Base-by-base conservation (phyloP, 2,329 filamentous ascomycete species). In the Periglandula ipomoeae region DNA sequence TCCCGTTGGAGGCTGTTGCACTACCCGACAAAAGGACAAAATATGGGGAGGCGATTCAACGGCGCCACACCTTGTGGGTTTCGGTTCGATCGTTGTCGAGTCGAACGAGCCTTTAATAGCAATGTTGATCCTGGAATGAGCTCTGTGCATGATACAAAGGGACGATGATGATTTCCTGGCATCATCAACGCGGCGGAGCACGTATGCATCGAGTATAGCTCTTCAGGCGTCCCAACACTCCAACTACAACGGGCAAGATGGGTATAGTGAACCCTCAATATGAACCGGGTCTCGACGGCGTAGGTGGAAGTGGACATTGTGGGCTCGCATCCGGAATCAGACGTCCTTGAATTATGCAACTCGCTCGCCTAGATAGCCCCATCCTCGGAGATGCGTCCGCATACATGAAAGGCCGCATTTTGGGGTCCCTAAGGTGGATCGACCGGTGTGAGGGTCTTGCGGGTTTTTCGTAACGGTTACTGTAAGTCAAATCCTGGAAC, bases 361-460 rank as follows among this genome's bases (percentile, higher is more conserved):
- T 48, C 23, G 42, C 41, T 51, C 42, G 42, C 30, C 35, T 51
- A 27, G 47, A 43, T 43, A 26, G 46, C 24, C 41, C 49, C 24
- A 45, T 43, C 23, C 46, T 35, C 46, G 46, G 46, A 46, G 38
- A 48, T 49, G 46, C 46, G 23, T 51, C 46, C 49, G 40, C 46
- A 43, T 42, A 49, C 24, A 35, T 43, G 41, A 51, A 48, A 46
- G 42, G 42, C 42, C 35, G 46, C 42, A 38, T 44, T 49, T 41
- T 46, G 46, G 42, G 38, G 42, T 39, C 30, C 17, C 15, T 9
- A 27, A 23, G 19, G 23, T 46, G 49, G 49, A 51, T 51, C 46
- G 37, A 46, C 46, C 32, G 37, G 45, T 43, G 42, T 38, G 26
- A 41, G 41, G 19, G 15, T 22, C 15, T 24, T 19, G 17, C 19